Percentiles rank a stretch among this genome's conserved stretches.
Conservation (phyloP, 495 filamentous ascomycete species). For the Immersiella caudata region DNA sequence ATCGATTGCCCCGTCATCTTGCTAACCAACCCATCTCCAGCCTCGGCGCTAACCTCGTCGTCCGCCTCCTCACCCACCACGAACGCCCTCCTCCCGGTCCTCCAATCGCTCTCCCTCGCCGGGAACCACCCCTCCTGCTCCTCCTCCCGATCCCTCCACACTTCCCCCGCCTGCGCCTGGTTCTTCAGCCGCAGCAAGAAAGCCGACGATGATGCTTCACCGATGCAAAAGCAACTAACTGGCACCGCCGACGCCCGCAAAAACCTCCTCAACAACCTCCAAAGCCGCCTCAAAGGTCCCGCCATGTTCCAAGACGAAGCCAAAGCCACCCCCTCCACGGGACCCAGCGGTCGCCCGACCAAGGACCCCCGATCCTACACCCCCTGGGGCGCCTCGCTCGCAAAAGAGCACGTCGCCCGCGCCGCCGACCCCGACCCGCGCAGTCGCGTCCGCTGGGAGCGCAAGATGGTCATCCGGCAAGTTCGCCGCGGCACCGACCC, state of each 20-base stretch:
- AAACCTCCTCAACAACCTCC: slow-evolving; percentile 36
- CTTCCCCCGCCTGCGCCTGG: slow-evolving; percentile 38
- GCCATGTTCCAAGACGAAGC: slow-evolving; percentile 66
- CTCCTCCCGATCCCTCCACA: slow-evolving; percentile 34
- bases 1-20: not conserved
- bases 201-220: not conserved
- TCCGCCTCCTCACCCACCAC: slow-evolving; percentile 20
- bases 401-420: slow-evolving; percentile 53
- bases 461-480: slow-evolving; percentile 76
- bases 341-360: not conserved
- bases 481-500: slow-evolving; percentile 52
- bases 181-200: slow-evolving; percentile 33
- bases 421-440: slow-evolving; percentile 71
- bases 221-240: slow-evolving; percentile 14
- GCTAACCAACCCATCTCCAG: slow-evolving; percentile 9
- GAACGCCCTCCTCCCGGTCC: slow-evolving; percentile 28
- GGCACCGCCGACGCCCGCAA: slow-evolving; percentile 34
- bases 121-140: slow-evolving; percentile 1
- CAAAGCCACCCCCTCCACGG: slow-evolving; percentile 28
- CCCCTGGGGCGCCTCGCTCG: slow-evolving; percentile 28
- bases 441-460: slow-evolving; percentile 69
- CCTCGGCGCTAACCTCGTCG: slow-evolving; percentile 21
- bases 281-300: slow-evolving; percentile 36
- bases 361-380: slow-evolving; percentile 9
- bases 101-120: slow-evolving; percentile 32